Conservation (phyloP, 768 basidiomycete species). For the Lactarius sp. region DNA sequence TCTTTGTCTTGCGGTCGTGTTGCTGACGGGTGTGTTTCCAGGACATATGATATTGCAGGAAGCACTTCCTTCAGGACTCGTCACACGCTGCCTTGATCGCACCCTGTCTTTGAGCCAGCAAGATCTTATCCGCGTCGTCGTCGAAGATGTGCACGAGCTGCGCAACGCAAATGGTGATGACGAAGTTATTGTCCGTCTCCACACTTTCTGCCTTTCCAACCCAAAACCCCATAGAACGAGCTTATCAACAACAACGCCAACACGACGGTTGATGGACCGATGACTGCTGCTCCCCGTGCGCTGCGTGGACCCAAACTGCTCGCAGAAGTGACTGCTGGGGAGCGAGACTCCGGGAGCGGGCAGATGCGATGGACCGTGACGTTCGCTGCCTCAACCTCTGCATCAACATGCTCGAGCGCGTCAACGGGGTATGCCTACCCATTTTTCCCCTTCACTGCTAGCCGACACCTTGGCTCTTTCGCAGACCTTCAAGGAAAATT, state of each 20-base stretch:
- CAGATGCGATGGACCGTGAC: slow-evolving; percentile 52
- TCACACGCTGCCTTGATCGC: slow-evolving; percentile 74
- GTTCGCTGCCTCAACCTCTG: slow-evolving; percentile 71
- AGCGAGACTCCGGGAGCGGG: slow-evolving; percentile 38
- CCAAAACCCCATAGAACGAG: slow-evolving; percentile 25
- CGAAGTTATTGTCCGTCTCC: slow-evolving; percentile 25
- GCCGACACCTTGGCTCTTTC: not conserved
- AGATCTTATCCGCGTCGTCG: slow-evolving; percentile 82
- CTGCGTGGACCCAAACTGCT: slow-evolving; percentile 32
- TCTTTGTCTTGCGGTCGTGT: not conserved
- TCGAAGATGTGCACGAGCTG: slow-evolving; percentile 81
- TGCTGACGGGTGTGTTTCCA: slow-evolving; percentile 29
- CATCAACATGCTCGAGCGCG: slow-evolving; percentile 79
- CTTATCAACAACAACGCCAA: slow-evolving; percentile 32
- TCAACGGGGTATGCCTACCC: slow-evolving; percentile 61
- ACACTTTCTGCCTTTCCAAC: not conserved
- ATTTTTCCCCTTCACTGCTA: slow-evolving; percentile 16
- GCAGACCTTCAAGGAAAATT: slow-evolving; percentile 60
- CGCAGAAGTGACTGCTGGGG: slow-evolving; percentile 51
- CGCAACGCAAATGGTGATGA: slow-evolving; percentile 51
- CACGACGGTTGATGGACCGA: slow-evolving; percentile 33
- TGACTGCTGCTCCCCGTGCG: slow-evolving; percentile 22
- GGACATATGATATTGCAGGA: slow-evolving; percentile 79
- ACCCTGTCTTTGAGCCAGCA: slow-evolving; percentile 67
- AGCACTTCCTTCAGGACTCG: slow-evolving; percentile 59